Base-by-base conservation (phyloP, 495 filamentous ascomycete genomes). In the Penicillium maclennaniae region DNA sequence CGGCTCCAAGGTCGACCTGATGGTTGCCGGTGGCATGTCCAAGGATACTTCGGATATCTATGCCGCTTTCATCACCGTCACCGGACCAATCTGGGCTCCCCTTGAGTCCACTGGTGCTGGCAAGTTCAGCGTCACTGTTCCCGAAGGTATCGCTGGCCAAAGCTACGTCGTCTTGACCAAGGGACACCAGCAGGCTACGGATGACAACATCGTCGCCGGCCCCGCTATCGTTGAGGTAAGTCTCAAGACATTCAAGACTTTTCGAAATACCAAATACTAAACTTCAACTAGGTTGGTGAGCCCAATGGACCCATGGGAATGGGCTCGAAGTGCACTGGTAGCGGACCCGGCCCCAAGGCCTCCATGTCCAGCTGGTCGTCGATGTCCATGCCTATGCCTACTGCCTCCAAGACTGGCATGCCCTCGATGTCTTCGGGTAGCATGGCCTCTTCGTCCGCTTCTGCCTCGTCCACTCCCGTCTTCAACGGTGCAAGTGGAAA, bases 21-120 rank as follows among this genome's bases (percentile, higher is more conserved):
- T 59, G 47, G 45, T 51, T 20, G 59, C 21, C n/a, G 47, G 50
- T 19, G 54, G 59, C 12, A 40, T 59, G 34, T 34, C 39, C 14
- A 43, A 44, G 0, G 39, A 21, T 8, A 38, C 48, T 7, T 51
- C 12, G 0, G 47, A 44, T 25, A 14, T 62, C 16, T 45, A 34
- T 17, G 69, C 55, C 31, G 69, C 72, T 17, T 73, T 74, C 54
- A 67, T 71, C 48, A 70, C 71, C 27, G 65, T 68, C 40, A 74
- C 68, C 34, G 71, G 65, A 5, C 68, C 69, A 3, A 54, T 75
- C 34, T 72, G 63, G 45, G 54, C 66, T n/a, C 50, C 59, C n/a
- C 54, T 63, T 26, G 65, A 57, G 15, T 49, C 62, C 9, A 48
- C 47, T 28, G 59, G 62, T 27, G 40, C 45, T 34, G 65, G 68